Percentiles rank a stretch among this genome's conserved stretches.
These are phyloP conservation scores for Hylodesmum podocarpum DNA, from an alignment of 306 rosid genomes.

Conservation along the genomic window DNA sequence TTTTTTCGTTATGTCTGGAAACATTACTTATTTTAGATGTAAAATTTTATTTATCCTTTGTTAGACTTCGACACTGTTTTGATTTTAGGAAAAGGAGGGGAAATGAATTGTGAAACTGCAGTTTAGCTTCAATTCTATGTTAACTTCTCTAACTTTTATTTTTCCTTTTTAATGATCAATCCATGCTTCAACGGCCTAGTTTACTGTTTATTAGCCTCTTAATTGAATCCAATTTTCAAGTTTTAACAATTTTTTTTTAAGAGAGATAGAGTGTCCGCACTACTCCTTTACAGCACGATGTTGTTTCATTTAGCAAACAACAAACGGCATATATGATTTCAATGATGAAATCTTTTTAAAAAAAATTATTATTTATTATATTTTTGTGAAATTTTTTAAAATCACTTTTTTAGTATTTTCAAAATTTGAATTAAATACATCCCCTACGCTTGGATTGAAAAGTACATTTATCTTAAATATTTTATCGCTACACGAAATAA, in stretches of 20 bases:
- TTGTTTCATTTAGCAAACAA: too few relatives aligned
- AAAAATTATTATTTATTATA: too few relatives aligned
- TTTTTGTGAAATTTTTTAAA: too few relatives aligned
- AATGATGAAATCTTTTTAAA: too few relatives aligned
- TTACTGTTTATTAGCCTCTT: neutral
- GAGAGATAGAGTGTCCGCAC: too few relatives aligned
- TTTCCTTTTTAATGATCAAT: neutral
- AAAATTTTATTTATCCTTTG: neutral
- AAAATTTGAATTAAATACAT: too few relatives aligned
- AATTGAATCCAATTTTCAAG: neutral
- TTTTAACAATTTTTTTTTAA: neutral
- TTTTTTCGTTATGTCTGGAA: neutral
- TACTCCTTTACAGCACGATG: neutral
- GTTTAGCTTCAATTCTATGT: neutral
- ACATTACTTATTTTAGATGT: neutral
- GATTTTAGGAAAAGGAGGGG: slow-evolving; percentile 1
- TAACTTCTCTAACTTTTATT: neutral
- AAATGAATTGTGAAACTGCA: neutral
- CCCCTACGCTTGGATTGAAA: too few relatives aligned
- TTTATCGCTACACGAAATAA: too few relatives aligned
- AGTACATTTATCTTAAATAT: neutral
- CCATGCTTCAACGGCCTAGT: neutral
- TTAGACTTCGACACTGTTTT: slow-evolving; percentile 16
- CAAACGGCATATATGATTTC: too few relatives aligned
- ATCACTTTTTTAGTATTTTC: too few relatives aligned